Evolutionary conservation across 164 flowering plant species (phyloP), one percentile per base, ranked within the genome.

Genomic region (Chloranthus sessilifolius): DNA sequence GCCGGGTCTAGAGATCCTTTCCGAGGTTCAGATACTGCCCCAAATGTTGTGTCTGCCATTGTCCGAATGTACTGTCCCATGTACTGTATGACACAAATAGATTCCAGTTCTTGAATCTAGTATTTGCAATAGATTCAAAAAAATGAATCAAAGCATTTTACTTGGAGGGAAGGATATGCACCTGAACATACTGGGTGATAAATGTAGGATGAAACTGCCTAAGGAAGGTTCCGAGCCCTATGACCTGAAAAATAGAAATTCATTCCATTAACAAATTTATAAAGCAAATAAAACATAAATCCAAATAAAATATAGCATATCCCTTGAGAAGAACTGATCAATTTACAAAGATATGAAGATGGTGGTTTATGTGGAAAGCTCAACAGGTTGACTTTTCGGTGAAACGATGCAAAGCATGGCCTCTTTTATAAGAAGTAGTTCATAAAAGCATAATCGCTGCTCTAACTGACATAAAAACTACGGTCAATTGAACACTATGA

Each of bases 141-240:
- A 1, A 0, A 38, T 16, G 7, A n/a, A 38, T 38, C 16, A 38
- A 8, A 20, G 26, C 52, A 20, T 21, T n/a, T 30, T 10, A 25
- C 6, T 24, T n/a, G n/a, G 28, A 17, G 43, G 10, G 67, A 25
- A 53, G 47, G 20, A 45, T 16, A 17, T 16, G 7, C 40, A 63
- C 68, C 68, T 52, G 55, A 50, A 59, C 56, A 53, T 64, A 64
- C 44, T 64, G 59, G 19, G 20, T 41, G 14, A 53, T 27, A 44
- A 22, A 48, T 15, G 34, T 21, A 34, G 58, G 58, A 53, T 58
- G 39, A 43, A 58, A 58, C 40, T 64, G 68, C 60, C 51, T 35
- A 54, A 64, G 56, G 47, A 64, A 58, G 16, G 63, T 58, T 43
- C 68, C 63, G 38, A 64, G 37, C 49, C 68, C 68, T 24, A 59